A percentile compares a stretch with the other conserved stretches of the same genome.
Conservation (phyloP, 208 protist species). For the Trichomonas vaginalis region DNA sequence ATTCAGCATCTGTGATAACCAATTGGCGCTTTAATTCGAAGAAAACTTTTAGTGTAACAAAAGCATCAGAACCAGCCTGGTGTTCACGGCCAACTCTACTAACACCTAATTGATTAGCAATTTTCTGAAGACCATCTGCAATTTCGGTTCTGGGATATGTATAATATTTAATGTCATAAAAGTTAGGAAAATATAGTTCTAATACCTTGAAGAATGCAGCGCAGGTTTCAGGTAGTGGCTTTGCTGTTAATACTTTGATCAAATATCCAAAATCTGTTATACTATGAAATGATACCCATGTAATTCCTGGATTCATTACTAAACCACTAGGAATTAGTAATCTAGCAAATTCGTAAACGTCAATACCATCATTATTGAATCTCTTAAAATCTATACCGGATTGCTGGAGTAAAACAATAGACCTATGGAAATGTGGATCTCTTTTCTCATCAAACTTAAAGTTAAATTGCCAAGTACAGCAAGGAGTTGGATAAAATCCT, state of each 20-base stretch:
- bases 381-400: slow-evolving; percentile 79
- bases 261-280: slow-evolving; percentile 93
- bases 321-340: slow-evolving; percentile 79
- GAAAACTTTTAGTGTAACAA: slow-evolving; percentile 61
- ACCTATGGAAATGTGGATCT: slow-evolving; percentile 85
- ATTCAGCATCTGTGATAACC: neutral
- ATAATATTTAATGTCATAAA: slow-evolving; percentile 96
- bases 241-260: slow-evolving; percentile 85
- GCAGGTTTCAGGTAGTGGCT: slow-evolving; percentile 69
- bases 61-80: slow-evolving; percentile 80
- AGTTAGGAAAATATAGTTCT: slow-evolving; percentile 74
- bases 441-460: slow-evolving; percentile 83
- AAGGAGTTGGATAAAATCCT: slow-evolving; percentile 67
- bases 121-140: neutral
- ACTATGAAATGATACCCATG: slow-evolving; percentile 89
- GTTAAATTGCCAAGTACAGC: slow-evolving; percentile 96
- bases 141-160: neutral
- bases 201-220: slow-evolving; percentile 81
- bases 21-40: neutral
- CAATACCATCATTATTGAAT: slow-evolving; percentile 33
- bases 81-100: slow-evolving; percentile 51
- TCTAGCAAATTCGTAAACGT: slow-evolving; percentile 76
- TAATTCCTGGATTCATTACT: slow-evolving; percentile 73
- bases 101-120: slow-evolving; percentile 25
- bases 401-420: slow-evolving; percentile 72